A percentile compares a stretch with the other conserved stretches of the same genome.
Evolutionary conservation across 148 eudicot species (phyloP).

Genomic region (Persicaria tinctoria): DNA sequence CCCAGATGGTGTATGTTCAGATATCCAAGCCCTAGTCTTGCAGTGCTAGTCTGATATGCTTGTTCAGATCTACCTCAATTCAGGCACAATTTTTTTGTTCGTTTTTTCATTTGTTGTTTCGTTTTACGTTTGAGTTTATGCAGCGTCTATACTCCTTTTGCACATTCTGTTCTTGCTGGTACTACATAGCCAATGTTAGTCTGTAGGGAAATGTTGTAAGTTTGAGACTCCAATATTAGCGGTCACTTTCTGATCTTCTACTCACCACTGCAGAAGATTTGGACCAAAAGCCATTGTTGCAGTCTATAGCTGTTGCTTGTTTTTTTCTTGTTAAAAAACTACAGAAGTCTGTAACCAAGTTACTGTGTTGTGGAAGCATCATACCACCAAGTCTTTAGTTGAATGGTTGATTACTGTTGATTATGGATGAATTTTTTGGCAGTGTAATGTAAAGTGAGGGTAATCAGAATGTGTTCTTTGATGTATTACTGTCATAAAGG

Average conservation of each 20-base stretch:
- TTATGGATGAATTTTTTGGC: too few relatives aligned
- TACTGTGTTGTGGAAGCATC: too few relatives aligned
- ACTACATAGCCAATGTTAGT: neutral
- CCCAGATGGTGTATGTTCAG: constrained; percentile 93
- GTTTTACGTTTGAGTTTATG: constrained; percentile 8
- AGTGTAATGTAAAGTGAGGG: too few relatives aligned
- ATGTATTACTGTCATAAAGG: neutral
- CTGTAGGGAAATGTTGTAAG: constrained; percentile 12
- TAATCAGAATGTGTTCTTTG: too few relatives aligned
- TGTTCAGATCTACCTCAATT: neutral
- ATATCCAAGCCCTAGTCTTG: constrained; percentile 36
- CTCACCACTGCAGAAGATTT: neutral
- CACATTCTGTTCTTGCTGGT: constrained; percentile 4
- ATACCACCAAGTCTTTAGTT: too few relatives aligned
- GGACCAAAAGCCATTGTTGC: neutral
- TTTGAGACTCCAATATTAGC: neutral
- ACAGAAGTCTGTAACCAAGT: too few relatives aligned
- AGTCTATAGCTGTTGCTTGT: neutral
- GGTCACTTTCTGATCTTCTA: neutral
- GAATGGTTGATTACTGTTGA: too few relatives aligned
- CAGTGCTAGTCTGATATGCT: neutral
- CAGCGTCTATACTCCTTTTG: constrained; percentile 7
- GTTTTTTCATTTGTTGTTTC: neutral
- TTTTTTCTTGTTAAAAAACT: neutral
- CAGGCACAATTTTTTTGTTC: neutral